Conservation (phyloP, 257 asterid species). For the Capsicum baccatum region DNA sequence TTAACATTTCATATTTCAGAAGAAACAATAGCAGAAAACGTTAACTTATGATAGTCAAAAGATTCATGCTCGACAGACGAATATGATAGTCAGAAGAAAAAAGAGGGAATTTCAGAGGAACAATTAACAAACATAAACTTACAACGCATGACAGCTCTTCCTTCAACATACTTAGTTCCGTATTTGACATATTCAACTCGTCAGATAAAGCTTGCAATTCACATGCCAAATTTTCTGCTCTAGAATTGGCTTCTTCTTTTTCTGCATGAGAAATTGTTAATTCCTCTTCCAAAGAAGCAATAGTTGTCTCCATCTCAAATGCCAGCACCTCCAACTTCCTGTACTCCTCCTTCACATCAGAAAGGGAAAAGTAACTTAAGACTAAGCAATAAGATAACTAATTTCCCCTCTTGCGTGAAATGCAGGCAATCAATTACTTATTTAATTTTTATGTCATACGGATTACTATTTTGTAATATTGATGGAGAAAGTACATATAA, state of each 20-base stretch:
- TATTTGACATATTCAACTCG: conserved; percentile 57
- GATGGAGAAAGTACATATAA: conserved; percentile 18
- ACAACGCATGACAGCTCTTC: conserved; percentile 82
- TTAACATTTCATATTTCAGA: neutral
- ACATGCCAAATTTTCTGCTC: conserved; percentile 72
- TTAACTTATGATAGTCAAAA: neutral
- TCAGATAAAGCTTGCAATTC: conserved; percentile 60
- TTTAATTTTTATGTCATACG: neutral
- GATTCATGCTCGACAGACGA: conserved; percentile 20
- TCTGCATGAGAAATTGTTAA: conserved; percentile 55
- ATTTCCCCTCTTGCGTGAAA: neutral
- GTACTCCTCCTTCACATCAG: conserved; percentile 68
- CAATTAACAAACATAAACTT: conserved; percentile 39
- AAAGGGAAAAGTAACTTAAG: conserved; percentile 11
- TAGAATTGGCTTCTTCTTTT: conserved; percentile 58
- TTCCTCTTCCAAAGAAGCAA: conserved; percentile 80
- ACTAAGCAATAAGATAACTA: conserved; percentile 2
- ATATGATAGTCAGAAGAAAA: conserved; percentile 17
- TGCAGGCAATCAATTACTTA: conserved; percentile 4
- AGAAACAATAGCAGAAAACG: conserved; percentile 25
- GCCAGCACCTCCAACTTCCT: conserved; percentile 88
- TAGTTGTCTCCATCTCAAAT: conserved; percentile 86
- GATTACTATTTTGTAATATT: neutral
- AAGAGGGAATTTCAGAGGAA: conserved; percentile 23
- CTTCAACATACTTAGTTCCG: conserved; percentile 56